These are phyloP conservation scores for Nepenthes gracilis DNA, from an alignment of 148 eudicot genomes.

Conservation along the genomic window DNA sequence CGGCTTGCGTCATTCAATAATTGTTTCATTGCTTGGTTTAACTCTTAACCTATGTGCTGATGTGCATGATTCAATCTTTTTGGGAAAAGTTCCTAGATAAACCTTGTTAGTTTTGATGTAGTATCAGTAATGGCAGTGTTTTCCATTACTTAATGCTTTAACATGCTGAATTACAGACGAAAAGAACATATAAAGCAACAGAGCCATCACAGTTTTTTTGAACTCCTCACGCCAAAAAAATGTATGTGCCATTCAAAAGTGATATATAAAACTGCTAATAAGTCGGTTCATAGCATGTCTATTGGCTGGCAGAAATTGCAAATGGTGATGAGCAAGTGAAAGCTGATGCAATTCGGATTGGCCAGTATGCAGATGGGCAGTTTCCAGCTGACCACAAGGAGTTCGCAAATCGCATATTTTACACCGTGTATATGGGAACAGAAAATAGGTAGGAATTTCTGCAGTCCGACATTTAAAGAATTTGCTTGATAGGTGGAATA, in stretches of 20 bases:
- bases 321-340: slow-evolving; percentile 84
- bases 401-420: slow-evolving; percentile 85
- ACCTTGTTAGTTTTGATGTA: neutral
- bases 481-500: neutral
- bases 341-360: slow-evolving; percentile 86
- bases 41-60: too few relatives aligned
- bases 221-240: too few relatives aligned
- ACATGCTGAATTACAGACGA: too few relatives aligned
- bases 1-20: too few relatives aligned
- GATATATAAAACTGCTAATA: too few relatives aligned
- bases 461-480: neutral
- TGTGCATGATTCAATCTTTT: too few relatives aligned
- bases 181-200: too few relatives aligned
- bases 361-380: slow-evolving; percentile 76
- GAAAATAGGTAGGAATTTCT: slow-evolving; percentile 67
- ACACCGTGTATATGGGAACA: slow-evolving; percentile 91
- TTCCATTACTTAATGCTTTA: neutral
- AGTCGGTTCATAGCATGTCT: neutral
- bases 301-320: slow-evolving; percentile 31
- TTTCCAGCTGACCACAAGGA: slow-evolving; percentile 84
- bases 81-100: neutral
- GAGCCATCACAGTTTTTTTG: too few relatives aligned
- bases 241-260: too few relatives aligned
- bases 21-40: too few relatives aligned
- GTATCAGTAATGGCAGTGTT: neutral